These are phyloP conservation scores for Echinosophora koreensis DNA, from an alignment of 306 rosid genomes.

Conservation along the genomic window DNA sequence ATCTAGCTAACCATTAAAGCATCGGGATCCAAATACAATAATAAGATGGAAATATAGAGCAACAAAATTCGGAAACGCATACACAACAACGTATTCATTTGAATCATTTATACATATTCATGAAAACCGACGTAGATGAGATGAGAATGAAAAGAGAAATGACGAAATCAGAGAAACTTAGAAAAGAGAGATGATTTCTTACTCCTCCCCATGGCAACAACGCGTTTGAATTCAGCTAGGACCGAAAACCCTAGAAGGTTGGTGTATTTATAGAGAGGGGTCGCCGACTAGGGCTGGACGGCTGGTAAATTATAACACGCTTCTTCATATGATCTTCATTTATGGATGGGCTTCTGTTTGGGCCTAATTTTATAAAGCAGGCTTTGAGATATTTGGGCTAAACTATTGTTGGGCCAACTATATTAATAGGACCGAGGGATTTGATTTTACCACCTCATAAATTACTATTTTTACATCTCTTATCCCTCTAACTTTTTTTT, in stretches of 20 bases:
- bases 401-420: too few species aligned
- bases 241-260: background rate
- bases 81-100: background rate
- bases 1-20: background rate
- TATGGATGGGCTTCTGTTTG: background rate
- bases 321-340: background rate
- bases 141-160: background rate
- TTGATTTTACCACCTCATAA: too few species aligned
- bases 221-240: background rate
- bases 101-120: background rate
- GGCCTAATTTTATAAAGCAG: constrained; percentile 23
- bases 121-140: background rate
- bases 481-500: too few species aligned
- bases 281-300: background rate
- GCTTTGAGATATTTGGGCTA: background rate
- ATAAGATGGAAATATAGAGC: background rate
- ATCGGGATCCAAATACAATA: background rate
- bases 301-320: too few species aligned
- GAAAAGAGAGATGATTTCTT: constrained; percentile 14
- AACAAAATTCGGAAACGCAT: background rate
- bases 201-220: constrained; percentile 67
- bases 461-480: too few species aligned
- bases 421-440: too few species aligned
- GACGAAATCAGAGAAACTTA: background rate
- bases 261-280: background rate